These are phyloP conservation scores for Aspergillus fumigatiaffinis DNA, from an alignment of 2,329 filamentous ascomycete genomes.

Conservation along the genomic window DNA sequence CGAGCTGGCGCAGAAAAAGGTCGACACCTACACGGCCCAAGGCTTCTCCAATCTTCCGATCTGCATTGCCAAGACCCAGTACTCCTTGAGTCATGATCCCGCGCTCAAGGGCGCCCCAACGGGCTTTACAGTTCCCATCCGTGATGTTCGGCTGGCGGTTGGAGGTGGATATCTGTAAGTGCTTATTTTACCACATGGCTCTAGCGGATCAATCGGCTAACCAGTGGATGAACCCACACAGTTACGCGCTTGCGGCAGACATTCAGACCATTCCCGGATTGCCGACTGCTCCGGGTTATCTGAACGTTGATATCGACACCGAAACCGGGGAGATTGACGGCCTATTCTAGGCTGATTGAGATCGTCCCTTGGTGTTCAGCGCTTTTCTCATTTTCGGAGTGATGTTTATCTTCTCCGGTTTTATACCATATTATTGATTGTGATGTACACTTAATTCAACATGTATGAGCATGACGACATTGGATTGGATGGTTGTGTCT, in stretches of 20 bases:
- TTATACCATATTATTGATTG: background rate
- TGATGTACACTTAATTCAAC: slow-evolving; percentile 8
- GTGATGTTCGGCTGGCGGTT: slow-evolving; percentile 89
- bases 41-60: slow-evolving; percentile 91
- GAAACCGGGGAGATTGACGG: slow-evolving; percentile 85
- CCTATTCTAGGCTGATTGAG: slow-evolving; percentile 65
- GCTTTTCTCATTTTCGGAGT: background rate
- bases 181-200: slow-evolving; percentile 6
- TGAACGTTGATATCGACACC: slow-evolving; percentile 80
- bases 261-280: slow-evolving; percentile 98
- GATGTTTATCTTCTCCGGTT: background rate
- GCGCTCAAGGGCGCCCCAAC: slow-evolving; percentile 90
- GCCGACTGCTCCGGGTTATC: slow-evolving; percentile 89
- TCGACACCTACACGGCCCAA: slow-evolving; percentile 89
- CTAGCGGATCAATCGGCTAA: slow-evolving; percentile 30
- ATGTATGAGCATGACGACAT: slow-evolving; percentile 6
- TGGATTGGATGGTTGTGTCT: background rate
- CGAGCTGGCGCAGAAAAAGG: slow-evolving; percentile 90
- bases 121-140: slow-evolving; percentile 90
- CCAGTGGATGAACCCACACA: slow-evolving; percentile 26
- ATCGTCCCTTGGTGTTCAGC: background rate
- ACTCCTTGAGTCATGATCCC: slow-evolving; percentile 90
- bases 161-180: slow-evolving; percentile 85
- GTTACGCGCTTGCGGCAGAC: slow-evolving; percentile 89
- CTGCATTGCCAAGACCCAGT: slow-evolving; percentile 97